phyloP scores from a whole-genome alignment of 768 basidiomycete genomes.

The Mycena chlorophos region DNA sequence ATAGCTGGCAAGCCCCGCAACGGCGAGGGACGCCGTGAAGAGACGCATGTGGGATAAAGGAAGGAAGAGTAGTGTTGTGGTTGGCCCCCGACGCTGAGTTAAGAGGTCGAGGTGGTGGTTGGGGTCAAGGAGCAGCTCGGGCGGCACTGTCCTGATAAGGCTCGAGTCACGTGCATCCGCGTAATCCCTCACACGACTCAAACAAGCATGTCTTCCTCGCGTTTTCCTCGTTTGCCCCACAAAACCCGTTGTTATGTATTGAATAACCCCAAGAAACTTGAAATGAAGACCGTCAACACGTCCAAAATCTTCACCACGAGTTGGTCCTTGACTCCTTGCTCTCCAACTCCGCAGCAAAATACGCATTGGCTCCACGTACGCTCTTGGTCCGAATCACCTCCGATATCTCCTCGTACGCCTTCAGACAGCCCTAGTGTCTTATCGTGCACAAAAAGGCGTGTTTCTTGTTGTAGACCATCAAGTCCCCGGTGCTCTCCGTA shows the following conservation, averaged over 20 bases:
- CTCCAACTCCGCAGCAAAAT: conserved; percentile 54
- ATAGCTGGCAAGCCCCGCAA: conserved; percentile 60
- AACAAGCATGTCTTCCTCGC: background rate
- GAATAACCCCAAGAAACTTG: conserved; percentile 46
- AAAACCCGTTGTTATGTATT: background rate
- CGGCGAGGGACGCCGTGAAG: conserved; percentile 59
- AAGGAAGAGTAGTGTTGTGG: conserved; percentile 1
- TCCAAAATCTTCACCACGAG: conserved; percentile 51
- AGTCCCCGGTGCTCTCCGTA: conserved; percentile 16
- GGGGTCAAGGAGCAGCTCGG: background rate
- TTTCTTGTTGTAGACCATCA: conserved; percentile 53
- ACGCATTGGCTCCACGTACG: conserved; percentile 47
- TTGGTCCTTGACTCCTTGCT: conserved; percentile 42
- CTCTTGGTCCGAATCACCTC: conserved; percentile 41
- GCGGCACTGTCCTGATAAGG: background rate
- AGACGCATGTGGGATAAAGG: conserved; percentile 53
- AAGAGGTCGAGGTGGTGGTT: background rate
- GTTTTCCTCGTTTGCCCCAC: background rate
- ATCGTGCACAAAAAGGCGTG: conserved; percentile 50
- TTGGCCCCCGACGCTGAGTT: background rate
- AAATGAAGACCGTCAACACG: conserved; percentile 51
- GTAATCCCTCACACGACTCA: background rate
- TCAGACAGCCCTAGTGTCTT: conserved; percentile 28
- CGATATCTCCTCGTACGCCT: conserved; percentile 40
- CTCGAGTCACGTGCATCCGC: background rate